Evolutionary conservation across 176 grass and related monocot species (phyloP).

Genomic region (Bolboschoenus planiculmis): DNA sequence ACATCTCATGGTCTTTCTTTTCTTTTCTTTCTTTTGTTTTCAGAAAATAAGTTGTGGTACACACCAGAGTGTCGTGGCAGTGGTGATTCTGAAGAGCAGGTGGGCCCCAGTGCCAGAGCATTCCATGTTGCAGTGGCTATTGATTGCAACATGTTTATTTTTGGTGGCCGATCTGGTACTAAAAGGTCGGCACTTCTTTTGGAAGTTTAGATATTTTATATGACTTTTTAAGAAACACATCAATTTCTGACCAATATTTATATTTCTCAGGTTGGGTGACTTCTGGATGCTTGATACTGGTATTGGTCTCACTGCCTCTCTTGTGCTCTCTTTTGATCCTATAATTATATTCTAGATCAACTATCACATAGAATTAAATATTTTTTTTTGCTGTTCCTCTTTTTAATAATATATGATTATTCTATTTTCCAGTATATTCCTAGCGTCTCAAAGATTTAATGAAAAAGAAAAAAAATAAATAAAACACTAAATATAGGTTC

Average conservation of each 20-base stretch:
- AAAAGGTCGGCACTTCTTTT: slow-evolving; percentile 44
- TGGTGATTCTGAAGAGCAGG: slow-evolving; percentile 46
- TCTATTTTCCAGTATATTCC: neutral
- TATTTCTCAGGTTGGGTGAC: slow-evolving; percentile 62
- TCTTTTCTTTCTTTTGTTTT: slow-evolving; percentile 2
- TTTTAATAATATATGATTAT: neutral
- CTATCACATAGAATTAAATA: neutral
- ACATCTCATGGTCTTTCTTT: neutral
- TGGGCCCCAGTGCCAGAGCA: slow-evolving; percentile 61
- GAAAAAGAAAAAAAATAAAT: neutral
- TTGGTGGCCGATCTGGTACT: slow-evolving; percentile 66
- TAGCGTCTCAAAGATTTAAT: neutral
- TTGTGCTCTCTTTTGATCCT: neutral
- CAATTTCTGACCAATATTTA: neutral
- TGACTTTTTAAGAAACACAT: neutral
- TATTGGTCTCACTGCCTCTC: slow-evolving; percentile 16
- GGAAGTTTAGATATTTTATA: neutral
- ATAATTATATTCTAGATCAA: neutral
- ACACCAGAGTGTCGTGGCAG: slow-evolving; percentile 72
- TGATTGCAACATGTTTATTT: slow-evolving; percentile 75
- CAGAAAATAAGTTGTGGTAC: slow-evolving; percentile 90
- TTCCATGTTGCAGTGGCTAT: slow-evolving; percentile 77
- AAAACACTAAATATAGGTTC: neutral
- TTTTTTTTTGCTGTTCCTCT: neutral
- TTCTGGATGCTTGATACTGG: slow-evolving; percentile 99